Conservation (phyloP, 371 early-diverging fungal genomes). For the Massospora cicadina region DNA sequence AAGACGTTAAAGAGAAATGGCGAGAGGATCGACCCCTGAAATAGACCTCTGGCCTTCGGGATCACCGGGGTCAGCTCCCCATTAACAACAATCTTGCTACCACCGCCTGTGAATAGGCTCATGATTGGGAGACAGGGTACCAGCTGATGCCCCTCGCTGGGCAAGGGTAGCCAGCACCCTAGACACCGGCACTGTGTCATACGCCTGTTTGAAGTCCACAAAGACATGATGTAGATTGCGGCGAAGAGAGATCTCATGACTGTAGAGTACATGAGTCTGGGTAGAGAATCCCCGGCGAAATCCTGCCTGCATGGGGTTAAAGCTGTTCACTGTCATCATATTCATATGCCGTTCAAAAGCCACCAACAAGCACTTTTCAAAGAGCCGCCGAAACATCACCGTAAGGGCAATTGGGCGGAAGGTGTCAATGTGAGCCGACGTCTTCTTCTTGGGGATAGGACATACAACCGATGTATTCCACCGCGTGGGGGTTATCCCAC, state of each 20-base stretch:
- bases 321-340: background rate
- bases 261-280: background rate
- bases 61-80: background rate
- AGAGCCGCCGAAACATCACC: background rate
- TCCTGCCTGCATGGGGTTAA: background rate
- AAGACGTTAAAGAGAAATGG: background rate
- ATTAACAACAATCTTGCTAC: background rate
- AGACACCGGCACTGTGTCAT: background rate
- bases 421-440: background rate
- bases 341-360: background rate
- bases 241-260: background rate
- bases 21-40: background rate
- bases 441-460: background rate
- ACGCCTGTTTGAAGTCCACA: background rate
- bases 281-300: background rate
- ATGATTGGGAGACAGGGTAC: background rate
- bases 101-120: background rate
- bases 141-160: background rate
- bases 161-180: background rate
- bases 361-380: background rate
- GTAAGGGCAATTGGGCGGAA: background rate
- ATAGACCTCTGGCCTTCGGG: background rate
- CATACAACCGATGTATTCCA: background rate
- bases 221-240: background rate
- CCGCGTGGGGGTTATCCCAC: background rate